Conservation (phyloP, 2,329 filamentous ascomycete genomes). For the Colletotrichum costaricense region DNA sequence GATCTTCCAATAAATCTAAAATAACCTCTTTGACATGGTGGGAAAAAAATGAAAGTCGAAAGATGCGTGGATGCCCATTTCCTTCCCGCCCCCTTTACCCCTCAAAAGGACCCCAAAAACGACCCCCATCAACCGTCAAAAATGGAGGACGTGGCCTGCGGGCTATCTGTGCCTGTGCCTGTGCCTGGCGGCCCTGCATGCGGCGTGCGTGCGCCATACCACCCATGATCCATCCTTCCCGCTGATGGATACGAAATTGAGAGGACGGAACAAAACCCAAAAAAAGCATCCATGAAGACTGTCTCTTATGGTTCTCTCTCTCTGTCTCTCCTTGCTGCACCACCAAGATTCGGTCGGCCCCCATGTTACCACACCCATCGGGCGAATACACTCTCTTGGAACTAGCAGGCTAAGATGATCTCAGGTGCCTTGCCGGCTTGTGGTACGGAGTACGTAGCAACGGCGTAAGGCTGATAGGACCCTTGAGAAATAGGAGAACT, state of each 20-base stretch:
- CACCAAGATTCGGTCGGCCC: constrained; percentile 5
- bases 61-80: constrained; percentile 14
- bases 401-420: constrained; percentile 16
- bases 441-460: constrained; percentile 25
- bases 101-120: constrained; percentile 3
- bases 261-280: neutral
- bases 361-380: constrained; percentile 22
- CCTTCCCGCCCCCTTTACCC: neutral
- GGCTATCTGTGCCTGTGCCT: neutral
- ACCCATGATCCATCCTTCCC: constrained; percentile 12
- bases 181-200: neutral
- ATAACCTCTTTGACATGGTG: constrained; percentile 28
- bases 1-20: constrained; percentile 34
- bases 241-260: constrained; percentile 7
- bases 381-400: constrained; percentile 8
- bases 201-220: neutral
- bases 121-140: neutral
- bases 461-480: constrained; percentile 29
- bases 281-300: neutral
- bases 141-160: constrained; percentile 2
- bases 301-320: neutral
- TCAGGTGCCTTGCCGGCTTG: constrained; percentile 15
- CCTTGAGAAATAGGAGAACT: constrained; percentile 18
- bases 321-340: neutral
- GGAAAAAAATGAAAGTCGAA: constrained; percentile 19